Base-by-base conservation (phyloP, 495 filamentous ascomycete species). In the Zalerion maritima region DNA sequence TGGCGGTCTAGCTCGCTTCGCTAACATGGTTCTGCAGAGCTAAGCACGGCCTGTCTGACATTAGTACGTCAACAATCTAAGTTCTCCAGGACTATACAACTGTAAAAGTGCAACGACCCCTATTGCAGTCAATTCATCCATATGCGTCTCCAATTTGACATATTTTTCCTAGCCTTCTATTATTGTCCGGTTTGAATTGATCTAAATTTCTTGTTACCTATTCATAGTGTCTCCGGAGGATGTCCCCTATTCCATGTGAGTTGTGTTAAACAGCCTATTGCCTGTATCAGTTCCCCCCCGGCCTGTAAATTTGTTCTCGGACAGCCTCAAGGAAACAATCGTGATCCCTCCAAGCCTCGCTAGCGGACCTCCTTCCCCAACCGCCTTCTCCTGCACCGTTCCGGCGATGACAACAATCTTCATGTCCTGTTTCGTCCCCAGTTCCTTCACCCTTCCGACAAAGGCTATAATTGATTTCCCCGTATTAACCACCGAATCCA, bases 401-500 rank as follows among this genome's bases (percentile, higher is more conserved):
- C 66, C 64, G 15, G 69, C 60, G 29, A 76, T 52, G 1, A 75
- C 52, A 10, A 77, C 59, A 29, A 79, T 62, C 22, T 47, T 50
- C 35, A 71, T 45, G 29, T 34, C 49, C 4, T 43, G 29, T 46
- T 61, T 20, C n/a, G n/a, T n/a, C 10, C 15, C 10, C 0, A 72
- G 36, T 0, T 29, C 38, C 21, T 65, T 60, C 32, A 79, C 46
- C 21, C 56, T 61, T 21, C 47, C 22, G n/a, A 69, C 55, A 38
- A 75, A 75, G n/a, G 64, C 39, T 2, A 62, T 33, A 2, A 71
- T 43, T 0, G 64, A 51, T 12, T 54, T 60, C 14, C 73, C 69
- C 26, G 41, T 73, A 38, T 76, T 76, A 14, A 78, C 49, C 8
- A 77, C 71, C 12, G 67, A 71, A 41, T 78, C 73, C 8, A 79